phyloP scores from a whole-genome alignment of 2,329 filamentous ascomycete species.

The Endoconidiophora polonica region DNA sequence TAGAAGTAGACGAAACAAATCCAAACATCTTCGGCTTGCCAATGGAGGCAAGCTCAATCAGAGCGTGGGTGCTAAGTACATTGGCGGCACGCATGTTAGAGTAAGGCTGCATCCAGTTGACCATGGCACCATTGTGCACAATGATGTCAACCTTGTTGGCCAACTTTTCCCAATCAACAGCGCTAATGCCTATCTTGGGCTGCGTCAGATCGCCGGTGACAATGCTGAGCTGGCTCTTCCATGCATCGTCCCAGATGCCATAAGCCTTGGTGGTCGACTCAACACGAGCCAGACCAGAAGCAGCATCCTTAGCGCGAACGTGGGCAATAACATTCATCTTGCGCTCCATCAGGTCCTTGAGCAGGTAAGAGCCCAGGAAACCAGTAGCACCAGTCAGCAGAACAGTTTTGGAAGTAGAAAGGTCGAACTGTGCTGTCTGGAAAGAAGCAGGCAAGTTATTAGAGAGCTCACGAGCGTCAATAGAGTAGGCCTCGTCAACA shows the following conservation, averaged over 20 bases:
- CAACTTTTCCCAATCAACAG: conserved; percentile 47
- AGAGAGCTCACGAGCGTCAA: conserved; percentile 34
- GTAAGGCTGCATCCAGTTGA: conserved; percentile 74
- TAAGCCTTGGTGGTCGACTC: conserved; percentile 55
- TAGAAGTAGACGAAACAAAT: conserved; percentile 70
- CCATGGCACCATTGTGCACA: conserved; percentile 67
- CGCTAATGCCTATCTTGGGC: conserved; percentile 55
- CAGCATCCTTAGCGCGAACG: conserved; percentile 50
- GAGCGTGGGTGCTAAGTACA: conserved; percentile 64
- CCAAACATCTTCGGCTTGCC: conserved; percentile 65
- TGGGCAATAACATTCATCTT: conserved; percentile 51
- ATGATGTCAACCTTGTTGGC: conserved; percentile 51
- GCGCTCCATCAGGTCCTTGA: conserved; percentile 56
- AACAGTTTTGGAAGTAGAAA: conserved; percentile 34
- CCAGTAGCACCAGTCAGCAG: conserved; percentile 82
- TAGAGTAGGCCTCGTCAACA: conserved; percentile 29
- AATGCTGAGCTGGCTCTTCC: conserved; percentile 46
- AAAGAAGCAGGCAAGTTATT: conserved; percentile 29
- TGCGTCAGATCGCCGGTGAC: conserved; percentile 61
- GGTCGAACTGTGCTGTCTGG: conserved; percentile 17
- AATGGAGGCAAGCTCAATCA: conserved; percentile 55
- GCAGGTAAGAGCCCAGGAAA: conserved; percentile 69
- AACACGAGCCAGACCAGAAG: conserved; percentile 47
- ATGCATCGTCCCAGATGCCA: conserved; percentile 58
- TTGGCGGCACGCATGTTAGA: conserved; percentile 55